These are phyloP conservation scores for Calcarisporium arbuscula DNA, from an alignment of 2,329 filamentous ascomycete species.

Conservation along the genomic window DNA sequence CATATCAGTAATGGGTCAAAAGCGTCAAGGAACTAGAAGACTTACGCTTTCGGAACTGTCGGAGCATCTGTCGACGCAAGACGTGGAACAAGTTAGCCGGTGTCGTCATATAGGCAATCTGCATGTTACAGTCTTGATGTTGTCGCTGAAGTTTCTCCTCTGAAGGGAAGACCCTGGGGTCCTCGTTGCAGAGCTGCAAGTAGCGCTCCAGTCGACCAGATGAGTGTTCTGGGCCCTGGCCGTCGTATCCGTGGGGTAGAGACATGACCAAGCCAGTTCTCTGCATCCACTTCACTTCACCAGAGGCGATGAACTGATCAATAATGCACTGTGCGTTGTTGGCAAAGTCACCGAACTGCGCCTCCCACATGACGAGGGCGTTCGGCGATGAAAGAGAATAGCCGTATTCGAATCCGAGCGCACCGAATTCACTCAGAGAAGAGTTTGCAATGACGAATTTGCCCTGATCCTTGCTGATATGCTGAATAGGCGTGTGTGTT, in stretches of 20 bases:
- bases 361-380: conserved; percentile 98
- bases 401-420: conserved; percentile 95
- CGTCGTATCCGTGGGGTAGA: conserved; percentile 94
- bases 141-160: conserved; percentile 88
- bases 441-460: conserved; percentile 98
- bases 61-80: conserved; percentile 93
- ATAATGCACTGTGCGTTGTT: conserved; percentile 99
- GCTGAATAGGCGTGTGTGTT: conserved; percentile 87
- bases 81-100: conserved; percentile 96
- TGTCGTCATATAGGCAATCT: conserved; percentile 95
- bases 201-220: conserved; percentile 96
- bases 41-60: conserved; percentile 98
- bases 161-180: conserved; percentile 85
- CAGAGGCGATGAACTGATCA: conserved; percentile 96
- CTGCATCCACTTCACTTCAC: conserved; percentile 98
- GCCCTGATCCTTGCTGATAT: conserved; percentile 85
- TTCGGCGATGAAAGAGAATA: conserved; percentile 97
- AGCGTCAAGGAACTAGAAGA: conserved; percentile 15
- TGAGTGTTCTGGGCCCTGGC: conserved; percentile 96
- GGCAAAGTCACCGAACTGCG: conserved; percentile 98
- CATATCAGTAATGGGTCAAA: conserved; percentile 13
- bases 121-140: conserved; percentile 99
- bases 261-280: conserved; percentile 94
- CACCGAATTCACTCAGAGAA: conserved; percentile 64
- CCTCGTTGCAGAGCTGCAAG: conserved; percentile 94